Percentiles rank a stretch among this genome's conserved stretches.
Evolutionary conservation across 1,284 basidiomycete species (phyloP).

Genomic region (Boletellus sp.): DNA sequence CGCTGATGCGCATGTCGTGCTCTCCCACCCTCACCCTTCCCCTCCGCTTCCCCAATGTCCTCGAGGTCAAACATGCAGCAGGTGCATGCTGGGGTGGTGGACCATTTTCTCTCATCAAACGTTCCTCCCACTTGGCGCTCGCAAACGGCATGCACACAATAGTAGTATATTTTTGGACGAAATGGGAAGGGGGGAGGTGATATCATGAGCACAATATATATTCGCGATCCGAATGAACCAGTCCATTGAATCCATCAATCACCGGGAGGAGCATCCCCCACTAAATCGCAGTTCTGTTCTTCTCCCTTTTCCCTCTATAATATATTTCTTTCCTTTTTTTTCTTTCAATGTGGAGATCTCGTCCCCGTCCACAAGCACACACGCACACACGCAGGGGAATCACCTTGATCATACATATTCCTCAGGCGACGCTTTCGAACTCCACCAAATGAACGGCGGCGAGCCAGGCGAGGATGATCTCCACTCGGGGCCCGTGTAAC

Average conservation of each 20-base stretch:
- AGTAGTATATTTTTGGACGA: no score
- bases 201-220: slow-evolving; percentile 2
- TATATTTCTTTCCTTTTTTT: no score
- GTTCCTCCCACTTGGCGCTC: background rate
- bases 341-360: no score
- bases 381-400: no score
- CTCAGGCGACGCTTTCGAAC: slow-evolving; percentile 48
- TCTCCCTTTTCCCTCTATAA: no score
- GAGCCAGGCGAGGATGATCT: slow-evolving; percentile 78
- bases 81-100: slow-evolving; percentile 19
- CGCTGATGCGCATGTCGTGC: slow-evolving; percentile 8
- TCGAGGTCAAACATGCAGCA: slow-evolving; percentile 20
- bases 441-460: slow-evolving; percentile 72
- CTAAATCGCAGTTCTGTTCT: background rate
- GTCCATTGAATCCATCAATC: slow-evolving; percentile 3
- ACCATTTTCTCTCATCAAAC: slow-evolving; percentile 1
- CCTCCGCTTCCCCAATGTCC: background rate
- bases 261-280: background rate
- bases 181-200: no score
- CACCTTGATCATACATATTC: background rate
- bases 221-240: slow-evolving; percentile 4
- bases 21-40: no score
- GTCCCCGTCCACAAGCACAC: no score
- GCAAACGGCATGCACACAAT: no score
- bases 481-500: slow-evolving; percentile 77